phyloP scores from a whole-genome alignment of 2,329 filamentous ascomycete genomes.

The Apiospora pterosperma region DNA sequence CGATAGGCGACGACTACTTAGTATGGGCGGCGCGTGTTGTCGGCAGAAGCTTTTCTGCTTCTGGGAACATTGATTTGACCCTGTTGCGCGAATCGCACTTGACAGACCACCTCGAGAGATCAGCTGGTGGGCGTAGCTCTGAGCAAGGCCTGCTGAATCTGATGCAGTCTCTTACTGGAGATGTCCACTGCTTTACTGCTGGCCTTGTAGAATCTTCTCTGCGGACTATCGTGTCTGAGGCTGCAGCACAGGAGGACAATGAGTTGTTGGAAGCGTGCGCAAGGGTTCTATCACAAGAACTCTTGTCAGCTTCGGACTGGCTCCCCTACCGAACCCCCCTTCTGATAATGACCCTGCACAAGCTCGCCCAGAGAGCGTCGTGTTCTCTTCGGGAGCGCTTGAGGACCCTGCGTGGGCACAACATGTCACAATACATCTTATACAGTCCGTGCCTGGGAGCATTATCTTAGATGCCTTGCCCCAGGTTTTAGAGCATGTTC shows the following conservation, averaged over 20 bases:
- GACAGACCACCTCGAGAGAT: conserved; percentile 44
- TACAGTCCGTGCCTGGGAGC: conserved; percentile 55
- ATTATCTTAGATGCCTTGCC: conserved; percentile 67
- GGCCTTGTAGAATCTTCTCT: conserved; percentile 60
- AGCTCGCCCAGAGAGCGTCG: conserved; percentile 21
- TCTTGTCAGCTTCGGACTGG: conserved; percentile 57
- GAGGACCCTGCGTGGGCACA: conserved; percentile 56
- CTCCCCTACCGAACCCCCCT: conserved; percentile 50
- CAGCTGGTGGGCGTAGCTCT: conserved; percentile 50
- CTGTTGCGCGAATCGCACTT: conserved; percentile 59
- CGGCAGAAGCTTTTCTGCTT: conserved; percentile 78
- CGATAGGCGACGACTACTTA: conserved; percentile 66
- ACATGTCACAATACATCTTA: conserved; percentile 59
- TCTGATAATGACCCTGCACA: conserved; percentile 41
- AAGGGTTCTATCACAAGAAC: conserved; percentile 46
- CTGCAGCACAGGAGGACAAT: conserved; percentile 43
- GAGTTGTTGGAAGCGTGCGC: conserved; percentile 48
- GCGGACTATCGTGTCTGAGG: conserved; percentile 53
- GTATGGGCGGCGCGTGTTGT: conserved; percentile 84
- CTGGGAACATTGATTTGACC: conserved; percentile 62
- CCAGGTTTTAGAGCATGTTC: conserved; percentile 62
- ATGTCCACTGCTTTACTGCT: conserved; percentile 50
- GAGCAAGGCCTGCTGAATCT: conserved; percentile 61
- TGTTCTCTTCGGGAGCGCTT: conserved; percentile 38
- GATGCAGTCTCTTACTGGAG: conserved; percentile 59